Evolutionary conservation across 2,329 filamentous ascomycete genomes (phyloP), one percentile per base, ranked within the genome.

Genomic region (Aspergillus texensis): DNA sequence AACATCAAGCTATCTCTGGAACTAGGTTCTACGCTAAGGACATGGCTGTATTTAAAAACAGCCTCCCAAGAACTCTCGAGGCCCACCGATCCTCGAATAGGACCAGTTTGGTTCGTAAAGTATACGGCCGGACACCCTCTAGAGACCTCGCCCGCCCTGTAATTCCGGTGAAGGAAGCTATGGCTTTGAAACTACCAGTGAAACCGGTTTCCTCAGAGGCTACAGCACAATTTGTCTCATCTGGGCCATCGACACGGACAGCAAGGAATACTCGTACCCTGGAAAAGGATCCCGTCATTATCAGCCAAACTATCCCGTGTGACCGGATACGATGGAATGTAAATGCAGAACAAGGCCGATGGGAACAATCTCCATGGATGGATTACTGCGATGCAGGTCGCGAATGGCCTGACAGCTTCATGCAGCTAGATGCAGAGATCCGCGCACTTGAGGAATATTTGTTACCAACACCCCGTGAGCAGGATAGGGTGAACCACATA

Each of bases 371-470:
- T 12, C 77, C 76, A 26, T 81, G 79, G 79, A 63, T 80, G 58
- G 65, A 66, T 19, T 61, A 71, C 50, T n/a, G 77, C 39, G 58
- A 62, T 19, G 48, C 60, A 46, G 19, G 43, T 19, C 57, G 56
- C 41, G 41, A 53, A 16, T 55, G 61, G 14, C 59, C 59, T 26
- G 67, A 74, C 67, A 72, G 72, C 14, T 53, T 70, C 4, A 64
- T 72, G 24, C 69, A 74, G 19, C 71, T 84, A n/a, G 69, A 75
- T 61, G 73, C 72, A n/a, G 84, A 86, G 71, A 79, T 87, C 45
- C 65, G 68, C 39, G 78, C 78, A 2, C 81, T 86, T 58, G 78
- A 79, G 24, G 60, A 64, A 19, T 85, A 81, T 64, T 72, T 84
- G 62, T 72, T 72, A 24, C 82, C 81, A 16, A 83, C 75, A 14